Percentiles rank a stretch among this genome's conserved stretches.
phyloP scores from a whole-genome alignment of 2,329 filamentous ascomycete genomes.

The Fusarium palustre region DNA sequence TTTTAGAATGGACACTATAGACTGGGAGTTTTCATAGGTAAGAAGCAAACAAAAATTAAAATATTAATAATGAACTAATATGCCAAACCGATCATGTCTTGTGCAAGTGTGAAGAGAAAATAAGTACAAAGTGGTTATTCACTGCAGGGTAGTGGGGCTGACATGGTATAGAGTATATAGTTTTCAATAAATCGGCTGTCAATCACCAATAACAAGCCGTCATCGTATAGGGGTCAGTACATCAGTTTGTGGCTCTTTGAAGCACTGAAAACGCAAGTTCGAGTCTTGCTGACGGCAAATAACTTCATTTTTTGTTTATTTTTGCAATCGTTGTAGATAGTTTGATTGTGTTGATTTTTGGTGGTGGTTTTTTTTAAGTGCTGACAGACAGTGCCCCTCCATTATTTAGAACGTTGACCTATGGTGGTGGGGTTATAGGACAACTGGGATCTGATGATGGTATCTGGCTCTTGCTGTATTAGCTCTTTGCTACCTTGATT shows the following conservation, averaged over 20 bases:
- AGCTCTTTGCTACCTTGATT: too few relatives aligned
- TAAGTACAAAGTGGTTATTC: too few relatives aligned
- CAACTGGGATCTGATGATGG: background rate
- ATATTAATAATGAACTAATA: background rate
- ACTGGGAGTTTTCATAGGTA: background rate
- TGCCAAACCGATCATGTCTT: background rate
- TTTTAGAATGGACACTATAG: background rate
- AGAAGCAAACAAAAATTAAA: background rate
- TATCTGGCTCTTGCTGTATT: background rate
- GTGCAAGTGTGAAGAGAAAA: background rate
- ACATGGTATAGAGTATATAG: accelerated
- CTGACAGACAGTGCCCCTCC: background rate
- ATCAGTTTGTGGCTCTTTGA: slow-evolving; percentile 40
- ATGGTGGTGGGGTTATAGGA: background rate
- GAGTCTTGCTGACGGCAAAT: slow-evolving; percentile 43
- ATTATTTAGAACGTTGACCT: background rate
- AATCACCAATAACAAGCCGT: slow-evolving; percentile 34
- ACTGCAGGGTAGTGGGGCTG: background rate
- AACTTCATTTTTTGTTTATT: slow-evolving; percentile 17
- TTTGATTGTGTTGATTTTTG: background rate
- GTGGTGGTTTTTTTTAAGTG: background rate
- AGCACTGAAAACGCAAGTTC: slow-evolving; percentile 44
- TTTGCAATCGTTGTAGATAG: background rate
- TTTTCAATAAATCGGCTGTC: accelerated
- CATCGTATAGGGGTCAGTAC: slow-evolving; percentile 46